Base-by-base conservation (phyloP, 1,284 basidiomycete genomes). In the Dichomitus squalens region DNA sequence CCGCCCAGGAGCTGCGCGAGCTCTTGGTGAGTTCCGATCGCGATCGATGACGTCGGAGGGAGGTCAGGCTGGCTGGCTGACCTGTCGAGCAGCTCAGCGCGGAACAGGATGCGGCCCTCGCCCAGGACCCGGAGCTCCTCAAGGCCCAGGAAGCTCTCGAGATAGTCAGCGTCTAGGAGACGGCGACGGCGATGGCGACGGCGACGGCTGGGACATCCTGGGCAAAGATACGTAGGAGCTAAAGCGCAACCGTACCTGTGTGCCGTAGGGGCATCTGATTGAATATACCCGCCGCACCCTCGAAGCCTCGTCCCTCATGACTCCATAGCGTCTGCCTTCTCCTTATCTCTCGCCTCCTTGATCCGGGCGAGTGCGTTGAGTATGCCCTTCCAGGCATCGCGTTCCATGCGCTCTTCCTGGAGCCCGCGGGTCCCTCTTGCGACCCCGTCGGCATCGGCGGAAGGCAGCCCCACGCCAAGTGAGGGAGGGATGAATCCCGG, bases 311-410 rank as follows among this genome's bases (percentile, higher is more conserved):
- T 54, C 38, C 54, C 34, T 49, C 49, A 48, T 18, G 55, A 43
- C 38, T 52, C 36, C 38, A 52, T 41, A 49, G 50, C 29, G 23
- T 53, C 41, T 11, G n/a, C 34, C 36, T 44, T 43, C 41, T 69
- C 68, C 16, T 47, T 47, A n/a, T 68, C 68, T 36, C 61, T 58
- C 31, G 76, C 77, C 49, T 78, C 79, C 70, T 85, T 85, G 66
- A 92, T 73, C 54, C 84, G 78, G 55, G 75, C 78, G 49, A 92
- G 76, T 55, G 88, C 86, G 64, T 83, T 77, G 25, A 89, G 76
- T 50, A 92, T 85, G 18, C 85, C 85, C 53, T 81, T 78, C 90
- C 90, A 92, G 55, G 90, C 88, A 68, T 90, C 87, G 14, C 86
- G 76, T 63, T 89, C 89, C 14, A 87, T 75, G 46, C 88, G 78